These are phyloP conservation scores for Ambrosia artemisiifolia DNA, from an alignment of 129 eudicot species.

Conservation along the genomic window DNA sequence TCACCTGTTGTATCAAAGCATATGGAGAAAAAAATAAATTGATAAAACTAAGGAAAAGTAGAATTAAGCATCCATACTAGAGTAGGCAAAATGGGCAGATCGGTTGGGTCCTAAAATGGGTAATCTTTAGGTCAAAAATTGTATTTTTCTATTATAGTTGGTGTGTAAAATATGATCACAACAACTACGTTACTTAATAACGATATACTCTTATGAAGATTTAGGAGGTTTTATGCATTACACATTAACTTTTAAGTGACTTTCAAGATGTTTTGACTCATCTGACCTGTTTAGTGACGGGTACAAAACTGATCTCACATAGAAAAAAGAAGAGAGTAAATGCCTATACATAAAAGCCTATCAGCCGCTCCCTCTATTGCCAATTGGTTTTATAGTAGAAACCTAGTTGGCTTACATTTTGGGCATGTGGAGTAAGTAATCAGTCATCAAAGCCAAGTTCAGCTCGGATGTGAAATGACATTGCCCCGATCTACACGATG, in stretches of 20 bases:
- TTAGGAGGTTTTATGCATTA: background rate
- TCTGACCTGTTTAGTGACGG: background rate
- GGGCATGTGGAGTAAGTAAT: background rate
- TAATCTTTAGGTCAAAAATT: background rate
- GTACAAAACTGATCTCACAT: background rate
- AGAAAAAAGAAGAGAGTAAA: background rate
- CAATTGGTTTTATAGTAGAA: too few species aligned
- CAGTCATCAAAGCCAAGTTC: background rate
- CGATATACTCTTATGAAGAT: background rate
- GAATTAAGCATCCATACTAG: background rate
- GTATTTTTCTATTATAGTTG: background rate
- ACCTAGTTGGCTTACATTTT: background rate
- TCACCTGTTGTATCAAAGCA: slow-evolving; percentile 45
- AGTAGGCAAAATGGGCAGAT: background rate
- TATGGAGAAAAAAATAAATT: background rate
- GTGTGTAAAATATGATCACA: background rate
- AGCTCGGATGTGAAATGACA: background rate
- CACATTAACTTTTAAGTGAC: background rate
- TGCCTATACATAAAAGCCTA: too few species aligned
- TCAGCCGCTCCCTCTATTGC: too few species aligned
- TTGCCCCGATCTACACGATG: background rate
- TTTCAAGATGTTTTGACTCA: background rate
- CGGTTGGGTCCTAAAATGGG: background rate
- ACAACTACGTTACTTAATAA: background rate
- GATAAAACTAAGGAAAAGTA: background rate